Conservation (phyloP, 352 stramenopile genomes). For the Phytophthora tubulina region DNA sequence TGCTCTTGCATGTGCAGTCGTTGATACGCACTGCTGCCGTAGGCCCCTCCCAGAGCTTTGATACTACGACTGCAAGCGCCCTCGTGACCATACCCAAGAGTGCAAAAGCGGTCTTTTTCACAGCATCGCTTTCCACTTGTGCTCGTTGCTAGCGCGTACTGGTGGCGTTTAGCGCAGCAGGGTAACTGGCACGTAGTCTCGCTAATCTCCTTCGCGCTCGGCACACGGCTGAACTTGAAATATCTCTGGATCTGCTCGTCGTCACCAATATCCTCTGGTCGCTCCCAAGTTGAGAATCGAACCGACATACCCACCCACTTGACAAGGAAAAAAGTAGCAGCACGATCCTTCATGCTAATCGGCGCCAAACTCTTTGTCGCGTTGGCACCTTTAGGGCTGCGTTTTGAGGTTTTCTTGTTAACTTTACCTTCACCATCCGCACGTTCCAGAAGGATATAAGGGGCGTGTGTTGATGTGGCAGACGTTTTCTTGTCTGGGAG, state of each 20-base stretch:
- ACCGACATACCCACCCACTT: slow-evolving; percentile 90
- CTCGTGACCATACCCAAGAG: slow-evolving; percentile 74
- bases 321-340: slow-evolving; percentile 87
- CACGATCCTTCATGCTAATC: slow-evolving; percentile 45
- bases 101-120: slow-evolving; percentile 87
- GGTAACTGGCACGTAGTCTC: slow-evolving; percentile 88
- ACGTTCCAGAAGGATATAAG: slow-evolving; percentile 61
- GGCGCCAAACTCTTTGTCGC: slow-evolving; percentile 36
- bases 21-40: slow-evolving; percentile 73
- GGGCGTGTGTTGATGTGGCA: slow-evolving; percentile 35
- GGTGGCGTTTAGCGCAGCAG: slow-evolving; percentile 85
- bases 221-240: slow-evolving; percentile 89
- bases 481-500: slow-evolving; percentile 8
- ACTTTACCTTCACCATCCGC: slow-evolving; percentile 78
- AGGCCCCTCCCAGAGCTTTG: slow-evolving; percentile 69
- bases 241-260: slow-evolving; percentile 91
- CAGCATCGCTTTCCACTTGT: slow-evolving; percentile 63
- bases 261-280: slow-evolving; percentile 89
- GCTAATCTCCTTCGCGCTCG: slow-evolving; percentile 83
- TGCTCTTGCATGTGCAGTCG: slow-evolving; percentile 86
- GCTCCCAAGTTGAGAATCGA: slow-evolving; percentile 90
- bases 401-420: slow-evolving; percentile 61
- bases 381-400: slow-evolving; percentile 34
- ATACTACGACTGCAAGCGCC: slow-evolving; percentile 85
- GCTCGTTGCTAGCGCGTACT: slow-evolving; percentile 59